phyloP scores from a whole-genome alignment of 768 basidiomycete genomes.

The Mycena venus region DNA sequence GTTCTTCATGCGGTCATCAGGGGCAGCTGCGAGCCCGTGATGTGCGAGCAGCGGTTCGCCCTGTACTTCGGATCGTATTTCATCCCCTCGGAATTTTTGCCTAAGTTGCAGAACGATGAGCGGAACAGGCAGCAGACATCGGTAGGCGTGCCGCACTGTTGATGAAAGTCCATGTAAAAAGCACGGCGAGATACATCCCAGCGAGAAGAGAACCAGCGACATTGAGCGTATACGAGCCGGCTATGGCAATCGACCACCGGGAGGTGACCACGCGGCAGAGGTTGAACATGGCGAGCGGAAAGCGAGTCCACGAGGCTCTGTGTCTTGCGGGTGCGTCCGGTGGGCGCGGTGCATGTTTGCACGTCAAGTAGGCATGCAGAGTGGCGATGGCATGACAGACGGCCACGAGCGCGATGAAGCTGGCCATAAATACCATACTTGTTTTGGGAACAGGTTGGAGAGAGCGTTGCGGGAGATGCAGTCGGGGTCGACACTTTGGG shows the following conservation, averaged over 20 bases:
- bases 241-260: constrained; percentile 42
- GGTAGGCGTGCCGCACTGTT: constrained; percentile 38
- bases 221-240: constrained; percentile 42
- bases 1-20: constrained; percentile 64
- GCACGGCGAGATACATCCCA: constrained; percentile 39
- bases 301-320: constrained; percentile 4
- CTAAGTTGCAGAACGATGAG: constrained; percentile 25
- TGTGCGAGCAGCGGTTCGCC: constrained; percentile 42
- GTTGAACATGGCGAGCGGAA: constrained; percentile 43
- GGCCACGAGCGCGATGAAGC: constrained; percentile 46
- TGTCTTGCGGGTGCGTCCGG: background rate
- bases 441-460: constrained; percentile 42
- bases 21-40: constrained; percentile 55
- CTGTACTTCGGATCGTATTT: constrained; percentile 36
- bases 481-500: constrained; percentile 33
- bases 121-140: background rate
- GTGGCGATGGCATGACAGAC: constrained; percentile 38
- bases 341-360: background rate
- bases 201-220: constrained; percentile 46
- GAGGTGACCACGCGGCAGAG: constrained; percentile 43
- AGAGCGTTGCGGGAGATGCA: constrained; percentile 22
- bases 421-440: constrained; percentile 51
- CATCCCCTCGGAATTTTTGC: constrained; percentile 29
- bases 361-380: constrained; percentile 15
- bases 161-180: constrained; percentile 49